Percentiles rank a stretch among this genome's conserved stretches.
These are phyloP conservation scores for Saturnispora besseyi DNA, from an alignment of 805 yeast species.

Conservation along the genomic window DNA sequence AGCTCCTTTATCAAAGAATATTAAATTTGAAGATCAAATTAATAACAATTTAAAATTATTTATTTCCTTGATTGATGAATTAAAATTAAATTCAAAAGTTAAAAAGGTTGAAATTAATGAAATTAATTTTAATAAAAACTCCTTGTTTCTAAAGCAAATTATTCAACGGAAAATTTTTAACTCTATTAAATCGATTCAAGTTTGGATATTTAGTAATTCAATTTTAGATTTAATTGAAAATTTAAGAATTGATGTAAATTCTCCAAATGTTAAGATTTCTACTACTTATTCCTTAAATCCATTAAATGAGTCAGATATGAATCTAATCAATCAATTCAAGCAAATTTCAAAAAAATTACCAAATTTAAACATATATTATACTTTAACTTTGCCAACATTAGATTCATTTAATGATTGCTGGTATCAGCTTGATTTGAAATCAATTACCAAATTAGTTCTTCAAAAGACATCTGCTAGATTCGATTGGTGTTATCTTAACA, in stretches of 20 bases:
- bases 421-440: not conserved
- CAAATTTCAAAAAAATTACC: not conserved
- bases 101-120: constrained; percentile 3
- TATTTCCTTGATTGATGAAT: not conserved
- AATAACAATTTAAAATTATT: not conserved
- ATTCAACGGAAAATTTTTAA: not conserved
- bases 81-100: not conserved
- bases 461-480: constrained; percentile 6
- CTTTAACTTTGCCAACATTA: constrained; percentile 5
- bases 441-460: constrained; percentile 2
- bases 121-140: not conserved
- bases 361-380: constrained; percentile 1
- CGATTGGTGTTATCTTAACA: constrained; percentile 3
- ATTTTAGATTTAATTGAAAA: not conserved
- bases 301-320: constrained; percentile 1
- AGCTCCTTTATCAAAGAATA: not conserved
- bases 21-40: constrained; percentile 6
- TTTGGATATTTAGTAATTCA: constrained; percentile 6
- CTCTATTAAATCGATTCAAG: not conserved
- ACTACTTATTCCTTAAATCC: constrained; percentile 7
- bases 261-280: not conserved
- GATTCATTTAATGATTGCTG: constrained; percentile 4
- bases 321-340: not conserved
- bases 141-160: not conserved
- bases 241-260: not conserved